Conservation (phyloP, 2,329 filamentous ascomycete genomes). For the Graphilbum ipis-grandicollis region DNA sequence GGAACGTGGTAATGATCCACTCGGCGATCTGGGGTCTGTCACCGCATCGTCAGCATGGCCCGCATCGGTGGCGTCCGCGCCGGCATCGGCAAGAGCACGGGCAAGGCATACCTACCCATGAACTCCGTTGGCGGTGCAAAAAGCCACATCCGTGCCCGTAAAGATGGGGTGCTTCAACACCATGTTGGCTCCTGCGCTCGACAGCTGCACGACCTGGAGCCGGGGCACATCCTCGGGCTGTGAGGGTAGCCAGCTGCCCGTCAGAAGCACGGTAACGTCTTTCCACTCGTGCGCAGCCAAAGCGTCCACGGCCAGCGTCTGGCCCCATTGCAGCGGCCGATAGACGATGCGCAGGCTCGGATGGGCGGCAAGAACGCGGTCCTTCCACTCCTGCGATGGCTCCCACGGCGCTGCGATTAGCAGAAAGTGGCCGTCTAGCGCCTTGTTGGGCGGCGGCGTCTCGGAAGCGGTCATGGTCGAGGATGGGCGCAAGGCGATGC, state of each 20-base stretch:
- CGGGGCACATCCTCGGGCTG: constrained; percentile 22
- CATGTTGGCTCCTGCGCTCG: constrained; percentile 35
- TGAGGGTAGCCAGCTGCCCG: constrained; percentile 19
- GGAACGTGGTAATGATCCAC: constrained; percentile 35
- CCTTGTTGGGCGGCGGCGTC: constrained; percentile 14
- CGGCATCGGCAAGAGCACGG: no score
- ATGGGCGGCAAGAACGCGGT: constrained; percentile 20
- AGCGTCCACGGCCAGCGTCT: constrained; percentile 9
- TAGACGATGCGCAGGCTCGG: constrained; percentile 25
- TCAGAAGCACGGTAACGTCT: constrained; percentile 25
- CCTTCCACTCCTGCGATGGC: constrained; percentile 16
- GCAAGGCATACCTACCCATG: constrained; percentile 25
- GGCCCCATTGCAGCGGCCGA: constrained; percentile 14
- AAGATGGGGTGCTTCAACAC: constrained; percentile 28
- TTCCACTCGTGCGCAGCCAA: constrained; percentile 22
- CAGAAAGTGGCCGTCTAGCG: constrained; percentile 29
- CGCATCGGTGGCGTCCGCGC: no score
- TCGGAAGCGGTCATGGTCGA: constrained; percentile 3
- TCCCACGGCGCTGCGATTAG: constrained; percentile 20
- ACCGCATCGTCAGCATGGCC: no score
- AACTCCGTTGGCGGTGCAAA: constrained; percentile 40
- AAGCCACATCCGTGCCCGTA: constrained; percentile 28
- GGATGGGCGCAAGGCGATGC: neutral
- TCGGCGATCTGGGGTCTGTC: constrained; percentile 36
- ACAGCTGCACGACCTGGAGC: constrained; percentile 34